phyloP scores from a whole-genome alignment of 352 stramenopile species.

The Globisporangium lucens region DNA sequence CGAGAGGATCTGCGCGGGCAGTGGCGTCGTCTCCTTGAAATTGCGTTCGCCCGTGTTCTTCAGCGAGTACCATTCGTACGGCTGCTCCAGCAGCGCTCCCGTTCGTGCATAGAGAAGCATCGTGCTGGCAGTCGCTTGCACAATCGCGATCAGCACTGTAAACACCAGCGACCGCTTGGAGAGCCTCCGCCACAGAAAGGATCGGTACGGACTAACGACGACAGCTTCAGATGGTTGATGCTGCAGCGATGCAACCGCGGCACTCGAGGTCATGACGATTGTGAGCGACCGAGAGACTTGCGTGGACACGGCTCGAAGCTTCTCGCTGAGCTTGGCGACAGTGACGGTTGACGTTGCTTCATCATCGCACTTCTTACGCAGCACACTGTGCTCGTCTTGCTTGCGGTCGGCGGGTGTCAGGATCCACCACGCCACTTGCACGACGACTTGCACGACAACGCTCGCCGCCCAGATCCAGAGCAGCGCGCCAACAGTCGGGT shows the following conservation, averaged over 20 bases:
- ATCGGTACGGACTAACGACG: background rate
- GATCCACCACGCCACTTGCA: constrained; percentile 16
- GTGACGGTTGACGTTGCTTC: background rate
- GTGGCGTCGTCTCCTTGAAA: constrained; percentile 22
- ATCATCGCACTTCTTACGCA: constrained; percentile 16
- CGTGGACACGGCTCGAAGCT: background rate
- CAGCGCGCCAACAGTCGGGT: constrained; percentile 31
- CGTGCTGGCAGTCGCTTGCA: constrained; percentile 19
- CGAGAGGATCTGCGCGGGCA: constrained; percentile 34
- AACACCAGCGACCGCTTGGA: constrained; percentile 25
- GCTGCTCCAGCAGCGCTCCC: constrained; percentile 39
- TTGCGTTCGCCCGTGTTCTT: constrained; percentile 37
- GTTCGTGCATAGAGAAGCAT: constrained; percentile 52
- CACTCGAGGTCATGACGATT: background rate
- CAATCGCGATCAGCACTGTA: constrained; percentile 6
- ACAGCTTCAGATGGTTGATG: background rate
- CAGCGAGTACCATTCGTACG: constrained; percentile 63
- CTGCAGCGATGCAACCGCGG: background rate
- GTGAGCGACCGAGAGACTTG: background rate
- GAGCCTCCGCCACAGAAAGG: constrained; percentile 23
- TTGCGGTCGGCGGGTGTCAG: constrained; percentile 1
- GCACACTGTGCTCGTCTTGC: background rate
- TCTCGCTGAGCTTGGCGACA: background rate
- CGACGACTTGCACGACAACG: constrained; percentile 34
- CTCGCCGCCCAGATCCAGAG: constrained; percentile 25